Evolutionary conservation across 73 alveolate genomes (phyloP).

Genomic region (Breviolum minutum): DNA sequence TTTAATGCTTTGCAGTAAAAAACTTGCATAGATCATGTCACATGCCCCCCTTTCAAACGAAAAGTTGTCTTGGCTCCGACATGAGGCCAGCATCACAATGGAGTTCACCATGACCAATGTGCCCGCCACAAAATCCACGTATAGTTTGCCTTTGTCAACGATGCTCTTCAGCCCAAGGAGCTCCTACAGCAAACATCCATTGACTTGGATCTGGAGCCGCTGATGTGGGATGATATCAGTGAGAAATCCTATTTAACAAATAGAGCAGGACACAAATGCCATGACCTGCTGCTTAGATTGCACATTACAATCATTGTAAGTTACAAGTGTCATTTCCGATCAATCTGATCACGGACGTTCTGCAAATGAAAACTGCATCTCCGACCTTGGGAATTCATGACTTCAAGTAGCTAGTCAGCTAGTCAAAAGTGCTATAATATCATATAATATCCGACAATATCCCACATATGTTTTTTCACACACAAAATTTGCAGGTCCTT

Average conservation of each 20-base stretch:
- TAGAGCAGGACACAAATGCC: not conserved
- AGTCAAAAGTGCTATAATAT: not conserved
- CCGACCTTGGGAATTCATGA: too few species aligned
- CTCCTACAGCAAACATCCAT: not conserved
- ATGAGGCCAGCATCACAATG: slow-evolving; percentile 34
- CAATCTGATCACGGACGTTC: not conserved
- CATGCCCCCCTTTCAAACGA: not conserved
- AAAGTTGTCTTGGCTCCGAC: not conserved
- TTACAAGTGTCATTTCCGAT: not conserved
- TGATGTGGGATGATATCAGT: not conserved
- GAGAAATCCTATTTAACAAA: not conserved
- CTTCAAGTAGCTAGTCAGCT: not conserved
- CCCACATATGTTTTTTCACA: too few species aligned
- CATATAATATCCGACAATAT: not conserved
- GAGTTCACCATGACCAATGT: slow-evolving; percentile 21
- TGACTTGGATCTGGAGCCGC: not conserved
- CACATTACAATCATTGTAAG: not conserved
- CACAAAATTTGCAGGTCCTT: not conserved
- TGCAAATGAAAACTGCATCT: too few species aligned
- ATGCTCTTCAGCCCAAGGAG: not conserved
- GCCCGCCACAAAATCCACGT: slow-evolving; percentile 58
- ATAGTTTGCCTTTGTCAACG: not conserved
- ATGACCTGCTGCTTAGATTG: not conserved
- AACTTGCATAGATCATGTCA: not conserved
- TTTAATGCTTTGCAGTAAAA: too few species aligned